Evolutionary conservation across 192 early-diverging fungal species (phyloP).

Genomic region (Lobulomyces angularis): DNA sequence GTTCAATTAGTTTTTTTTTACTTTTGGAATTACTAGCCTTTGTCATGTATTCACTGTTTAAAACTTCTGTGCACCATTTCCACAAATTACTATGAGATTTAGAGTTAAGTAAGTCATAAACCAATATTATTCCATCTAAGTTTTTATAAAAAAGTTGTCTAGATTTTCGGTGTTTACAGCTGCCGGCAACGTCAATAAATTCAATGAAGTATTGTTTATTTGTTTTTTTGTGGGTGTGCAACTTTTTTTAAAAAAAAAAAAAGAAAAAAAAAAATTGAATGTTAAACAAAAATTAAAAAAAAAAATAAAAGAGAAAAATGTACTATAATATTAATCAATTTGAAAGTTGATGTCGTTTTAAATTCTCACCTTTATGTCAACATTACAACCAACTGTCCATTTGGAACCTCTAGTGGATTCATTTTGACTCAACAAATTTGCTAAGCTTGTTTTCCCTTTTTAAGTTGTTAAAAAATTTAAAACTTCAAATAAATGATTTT

Average conservation of each 20-base stretch:
- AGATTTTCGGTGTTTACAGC: constrained; percentile 27
- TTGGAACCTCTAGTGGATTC: constrained; percentile 18
- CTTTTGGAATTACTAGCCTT: constrained; percentile 1
- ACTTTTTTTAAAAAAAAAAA: constrained; percentile 1
- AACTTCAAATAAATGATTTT: constrained; percentile 7
- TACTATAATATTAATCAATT: background rate
- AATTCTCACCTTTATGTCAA: constrained; percentile 32
- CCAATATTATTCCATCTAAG: constrained; percentile 33
- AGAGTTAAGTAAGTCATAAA: constrained; percentile 36
- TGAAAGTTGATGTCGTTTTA: constrained; percentile 6
- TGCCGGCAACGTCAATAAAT: constrained; percentile 39
- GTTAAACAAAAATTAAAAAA: background rate
- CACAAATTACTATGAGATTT: constrained; percentile 40
- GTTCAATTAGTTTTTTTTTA: background rate
- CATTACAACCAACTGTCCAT: constrained; percentile 35
- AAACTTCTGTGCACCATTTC: constrained; percentile 28
- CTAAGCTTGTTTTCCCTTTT: constrained; percentile 43
- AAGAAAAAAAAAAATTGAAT: constrained; percentile 1
- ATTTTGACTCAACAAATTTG: constrained; percentile 36
- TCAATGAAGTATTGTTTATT: constrained; percentile 33
- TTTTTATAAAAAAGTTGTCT: constrained; percentile 35
- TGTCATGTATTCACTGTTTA: constrained; percentile 7
- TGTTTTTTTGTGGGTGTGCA: constrained; percentile 12
- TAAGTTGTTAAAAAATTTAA: no score
- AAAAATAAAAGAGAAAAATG: no score